A percentile compares a stretch with the other conserved stretches of the same genome.
Conservation (phyloP, 73 alveolate species). For the Paramecium tetraurelia region DNA sequence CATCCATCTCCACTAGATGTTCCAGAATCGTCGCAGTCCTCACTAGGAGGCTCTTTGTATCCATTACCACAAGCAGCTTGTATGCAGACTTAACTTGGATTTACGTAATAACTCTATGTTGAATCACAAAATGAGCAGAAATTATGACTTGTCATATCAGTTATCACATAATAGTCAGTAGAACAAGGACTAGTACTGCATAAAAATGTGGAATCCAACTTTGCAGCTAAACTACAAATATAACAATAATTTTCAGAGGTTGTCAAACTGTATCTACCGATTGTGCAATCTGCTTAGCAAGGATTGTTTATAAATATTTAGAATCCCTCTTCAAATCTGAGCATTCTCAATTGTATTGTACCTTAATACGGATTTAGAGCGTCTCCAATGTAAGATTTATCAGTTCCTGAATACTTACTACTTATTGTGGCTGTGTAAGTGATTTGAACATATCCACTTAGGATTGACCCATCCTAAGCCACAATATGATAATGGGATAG, state of each 20-base stretch:
- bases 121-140: slow-evolving; percentile 13
- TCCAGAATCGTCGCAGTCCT: slow-evolving; percentile 42
- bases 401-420: not conserved
- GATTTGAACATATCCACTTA: not conserved
- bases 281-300: not conserved
- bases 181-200: not conserved
- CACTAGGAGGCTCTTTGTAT: not conserved
- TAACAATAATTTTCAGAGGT: not conserved
- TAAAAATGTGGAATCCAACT: slow-evolving; percentile 23
- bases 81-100: not conserved
- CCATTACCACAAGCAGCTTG: slow-evolving; percentile 40
- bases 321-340: slow-evolving; percentile 32
- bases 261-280: not conserved
- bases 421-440: slow-evolving; percentile 3
- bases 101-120: not conserved
- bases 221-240: not conserved
- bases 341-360: not conserved
- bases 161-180: not conserved
- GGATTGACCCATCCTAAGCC: not conserved
- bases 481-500: not conserved
- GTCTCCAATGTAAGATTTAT: not conserved
- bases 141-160: slow-evolving; percentile 9
- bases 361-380: not conserved
- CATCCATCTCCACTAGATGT: slow-evolving; percentile 18
- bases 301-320: not conserved